A percentile compares a stretch with the other conserved stretches of the same genome.
Evolutionary conservation across 176 grass and related monocot species (phyloP).

Genomic region (Tillandsia fasciculata): DNA sequence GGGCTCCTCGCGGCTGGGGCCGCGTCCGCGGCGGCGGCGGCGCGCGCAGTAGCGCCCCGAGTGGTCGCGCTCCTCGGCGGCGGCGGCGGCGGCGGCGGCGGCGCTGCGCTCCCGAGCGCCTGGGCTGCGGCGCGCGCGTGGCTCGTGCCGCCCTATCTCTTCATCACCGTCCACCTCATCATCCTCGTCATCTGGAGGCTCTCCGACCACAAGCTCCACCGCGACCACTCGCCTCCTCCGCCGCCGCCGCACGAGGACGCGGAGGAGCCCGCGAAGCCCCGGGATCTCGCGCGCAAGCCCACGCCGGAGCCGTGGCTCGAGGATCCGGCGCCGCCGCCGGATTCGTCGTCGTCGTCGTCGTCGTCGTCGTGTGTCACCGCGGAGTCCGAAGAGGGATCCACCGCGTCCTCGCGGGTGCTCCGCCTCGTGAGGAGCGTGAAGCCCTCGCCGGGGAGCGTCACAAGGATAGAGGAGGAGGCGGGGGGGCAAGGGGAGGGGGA

Average conservation of each 20-base stretch:
- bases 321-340: conserved; percentile 1
- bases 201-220: conserved; percentile 51
- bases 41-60: conserved; percentile 26
- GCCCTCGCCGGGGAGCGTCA: background rate
- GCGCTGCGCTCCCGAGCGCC: conserved; percentile 19
- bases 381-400: conserved; percentile 35
- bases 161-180: conserved; percentile 85
- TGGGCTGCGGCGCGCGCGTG: conserved; percentile 33
- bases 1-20: conserved; percentile 22
- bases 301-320: background rate
- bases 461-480: background rate
- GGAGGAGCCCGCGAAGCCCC: background rate
- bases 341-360: conserved; percentile 13
- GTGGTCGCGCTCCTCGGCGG: conserved; percentile 22
- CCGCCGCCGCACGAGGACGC: conserved; percentile 19
- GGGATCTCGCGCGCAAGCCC: background rate
- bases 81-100: conserved; percentile 24
- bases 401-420: conserved; percentile 3
- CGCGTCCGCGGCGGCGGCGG: conserved; percentile 18
- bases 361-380: conserved; percentile 58
- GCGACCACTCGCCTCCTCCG: conserved; percentile 1
- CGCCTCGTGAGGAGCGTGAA: conserved; percentile 15
- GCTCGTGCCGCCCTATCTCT: conserved; percentile 67
- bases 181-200: conserved; percentile 97
- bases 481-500: conserved; percentile 13